Percentiles rank a stretch among this genome's conserved stretches.
These are phyloP conservation scores for Suillus variegatus DNA, from an alignment of 768 basidiomycete genomes.

Conservation along the genomic window DNA sequence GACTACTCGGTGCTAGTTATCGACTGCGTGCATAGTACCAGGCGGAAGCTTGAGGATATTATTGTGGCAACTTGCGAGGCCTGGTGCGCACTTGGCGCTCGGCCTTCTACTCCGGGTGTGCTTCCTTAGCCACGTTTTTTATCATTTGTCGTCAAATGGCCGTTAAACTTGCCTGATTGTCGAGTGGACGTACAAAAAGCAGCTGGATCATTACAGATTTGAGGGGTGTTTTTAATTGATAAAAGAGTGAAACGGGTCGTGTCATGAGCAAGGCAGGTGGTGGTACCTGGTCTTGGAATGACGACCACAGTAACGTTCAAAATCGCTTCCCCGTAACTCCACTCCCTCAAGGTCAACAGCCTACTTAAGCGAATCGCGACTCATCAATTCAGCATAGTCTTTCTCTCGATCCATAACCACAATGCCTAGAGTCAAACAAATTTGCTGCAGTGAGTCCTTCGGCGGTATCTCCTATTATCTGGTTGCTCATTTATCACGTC, in stretches of 20 bases:
- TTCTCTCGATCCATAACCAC: background rate
- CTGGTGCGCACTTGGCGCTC: background rate
- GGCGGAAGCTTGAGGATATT: background rate
- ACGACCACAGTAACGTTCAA: background rate
- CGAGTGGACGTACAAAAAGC: constrained; percentile 4
- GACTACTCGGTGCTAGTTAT: background rate
- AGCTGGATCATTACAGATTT: background rate
- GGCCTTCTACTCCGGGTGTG: background rate
- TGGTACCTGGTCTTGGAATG: background rate
- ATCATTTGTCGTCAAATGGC: background rate
- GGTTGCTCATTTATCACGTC: constrained; percentile 14
- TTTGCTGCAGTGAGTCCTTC: constrained; percentile 80
- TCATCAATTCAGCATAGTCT: background rate
- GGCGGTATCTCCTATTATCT: constrained; percentile 1
- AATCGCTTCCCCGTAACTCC: constrained; percentile 2
- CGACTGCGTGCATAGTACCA: background rate
- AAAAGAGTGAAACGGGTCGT: background rate
- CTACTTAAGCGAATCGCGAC: background rate
- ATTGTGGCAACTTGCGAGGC: background rate
- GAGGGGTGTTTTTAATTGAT: background rate
- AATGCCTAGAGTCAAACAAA: constrained; percentile 65
- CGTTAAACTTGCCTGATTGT: background rate
- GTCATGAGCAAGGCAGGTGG: background rate
- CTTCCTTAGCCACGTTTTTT: background rate
- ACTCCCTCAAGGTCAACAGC: background rate